Evolutionary conservation across 371 early-diverging fungal genomes (phyloP).

Genomic region (Mortierella sp.): DNA sequence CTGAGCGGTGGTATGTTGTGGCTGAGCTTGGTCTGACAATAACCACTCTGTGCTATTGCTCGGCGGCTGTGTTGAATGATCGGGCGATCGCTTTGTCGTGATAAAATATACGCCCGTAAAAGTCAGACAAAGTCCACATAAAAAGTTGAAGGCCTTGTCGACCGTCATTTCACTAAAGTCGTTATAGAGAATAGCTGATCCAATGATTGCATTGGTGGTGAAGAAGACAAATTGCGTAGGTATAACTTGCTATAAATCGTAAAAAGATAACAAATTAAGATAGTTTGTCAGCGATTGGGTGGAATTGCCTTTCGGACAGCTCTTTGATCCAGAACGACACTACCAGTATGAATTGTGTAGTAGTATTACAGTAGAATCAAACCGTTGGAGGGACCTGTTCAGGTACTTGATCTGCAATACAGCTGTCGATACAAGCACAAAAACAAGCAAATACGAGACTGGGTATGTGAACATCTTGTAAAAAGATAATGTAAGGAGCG

Average conservation of each 20-base stretch:
- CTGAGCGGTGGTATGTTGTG: conserved; percentile 9
- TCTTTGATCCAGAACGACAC: not conserved
- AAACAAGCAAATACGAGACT: conserved; percentile 71
- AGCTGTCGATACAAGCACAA: conserved; percentile 71
- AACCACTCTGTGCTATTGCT: conserved; percentile 28
- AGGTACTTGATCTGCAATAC: conserved; percentile 79
- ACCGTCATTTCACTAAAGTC: conserved; percentile 74
- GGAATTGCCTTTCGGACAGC: not conserved
- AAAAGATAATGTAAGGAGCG: conserved; percentile 70
- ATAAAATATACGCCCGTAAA: conserved; percentile 80
- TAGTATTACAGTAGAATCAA: conserved; percentile 70
- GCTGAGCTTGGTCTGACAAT: conserved; percentile 15
- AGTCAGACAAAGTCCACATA: conserved; percentile 70
- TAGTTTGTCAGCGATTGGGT: no score
- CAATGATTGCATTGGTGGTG: conserved; percentile 80
- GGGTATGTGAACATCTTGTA: conserved; percentile 74
- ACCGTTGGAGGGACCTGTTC: conserved; percentile 75
- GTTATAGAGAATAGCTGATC: conserved; percentile 76
- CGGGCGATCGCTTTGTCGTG: conserved; percentile 63
- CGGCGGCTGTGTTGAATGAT: not conserved
- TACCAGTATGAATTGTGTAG: not conserved
- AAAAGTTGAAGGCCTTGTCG: conserved; percentile 59
- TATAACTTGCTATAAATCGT: conserved; percentile 68
- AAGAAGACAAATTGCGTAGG: conserved; percentile 86
- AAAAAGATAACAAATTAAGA: not conserved